Evolutionary conservation across 495 filamentous ascomycete genomes (phyloP), one percentile per base, ranked within the genome.

Genomic region (Penicillium canariense): DNA sequence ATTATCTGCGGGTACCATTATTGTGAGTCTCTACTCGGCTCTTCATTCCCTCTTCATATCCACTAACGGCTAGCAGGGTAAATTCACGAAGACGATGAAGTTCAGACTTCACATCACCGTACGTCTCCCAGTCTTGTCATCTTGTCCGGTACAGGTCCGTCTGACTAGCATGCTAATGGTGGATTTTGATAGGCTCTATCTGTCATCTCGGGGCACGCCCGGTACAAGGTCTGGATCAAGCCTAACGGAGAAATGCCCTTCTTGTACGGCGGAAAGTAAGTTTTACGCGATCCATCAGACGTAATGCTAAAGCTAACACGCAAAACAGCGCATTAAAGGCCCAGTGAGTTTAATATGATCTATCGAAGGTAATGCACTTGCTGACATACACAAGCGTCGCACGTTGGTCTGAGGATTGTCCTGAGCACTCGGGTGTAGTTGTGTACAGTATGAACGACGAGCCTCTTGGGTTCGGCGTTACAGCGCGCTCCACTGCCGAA

Each of bases 201-300:
- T 56, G 82, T 96, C 48, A 84, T 99, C 54, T 87, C 92, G 17
- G 83, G 88, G 34, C 87, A 96, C 71, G 91, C 94, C 20, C 78
- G 96, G 28, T 90, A 94, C 70, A 96, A 96, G 81, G 81, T 96
- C 49, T 97, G 89, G 89, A 85, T 99, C 52, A 95, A 95, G 72
- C 70, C 84, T 20, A 99, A 99, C 73, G 94, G 95, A 42, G 90
- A 91, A 69, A 51, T 49, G 50, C 52, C 52, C 44, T 96, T 90
- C 69, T 73, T 96, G 12, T 98, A 98, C 71, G 94, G 91, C 27
- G 86, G 87, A 25, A 87, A 95, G 43, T 46, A 20, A 46, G 42
- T 28, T 28, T 26, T n/a, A 28, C 26, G 12, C 22, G 18, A 3
- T 39, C 18, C 4, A 1, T 25, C 12, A 3, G n/a, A 17, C 11